A percentile compares a stretch with the other conserved stretches of the same genome.
These are phyloP conservation scores for Nadsonia starkeyi-henricii DNA, from an alignment of 1,139 yeast genomes.

Conservation along the genomic window DNA sequence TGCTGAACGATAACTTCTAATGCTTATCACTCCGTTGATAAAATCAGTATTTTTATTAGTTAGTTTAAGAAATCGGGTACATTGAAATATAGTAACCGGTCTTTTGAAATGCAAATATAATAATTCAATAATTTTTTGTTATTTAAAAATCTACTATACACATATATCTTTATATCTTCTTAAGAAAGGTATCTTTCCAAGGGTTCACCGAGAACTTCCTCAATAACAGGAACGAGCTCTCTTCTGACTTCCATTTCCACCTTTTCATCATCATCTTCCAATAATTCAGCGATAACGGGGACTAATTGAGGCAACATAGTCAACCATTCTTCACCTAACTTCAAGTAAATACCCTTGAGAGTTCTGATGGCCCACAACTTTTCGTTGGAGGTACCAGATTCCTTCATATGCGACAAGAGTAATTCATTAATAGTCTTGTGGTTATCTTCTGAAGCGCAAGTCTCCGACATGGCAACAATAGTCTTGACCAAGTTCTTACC, in stretches of 20 bases:
- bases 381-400: slow-evolving; percentile 30
- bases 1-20: too few species aligned
- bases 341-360: slow-evolving; percentile 69
- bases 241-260: slow-evolving; percentile 86
- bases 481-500: slow-evolving; percentile 56
- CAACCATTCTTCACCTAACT: slow-evolving; percentile 93
- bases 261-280: slow-evolving; percentile 89
- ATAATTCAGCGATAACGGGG: slow-evolving; percentile 85
- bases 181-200: slow-evolving; percentile 75
- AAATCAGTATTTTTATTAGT: too few species aligned
- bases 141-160: slow-evolving; percentile 17
- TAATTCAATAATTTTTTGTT: too few species aligned
- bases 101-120: too few species aligned
- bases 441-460: slow-evolving; percentile 65
- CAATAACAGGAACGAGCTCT: slow-evolving; percentile 86
- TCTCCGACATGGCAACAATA: slow-evolving; percentile 58
- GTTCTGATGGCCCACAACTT: slow-evolving; percentile 78
- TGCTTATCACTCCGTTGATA: too few species aligned
- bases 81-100: too few species aligned
- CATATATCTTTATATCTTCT: slow-evolving; percentile 3
- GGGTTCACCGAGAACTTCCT: slow-evolving; percentile 87
- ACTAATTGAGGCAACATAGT: slow-evolving; percentile 82
- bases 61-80: too few species aligned
- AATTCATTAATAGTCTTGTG: slow-evolving; percentile 49
- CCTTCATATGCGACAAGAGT: slow-evolving; percentile 42